Conservation (phyloP, 192 early-diverging fungal species). For the Backusella westeae region DNA sequence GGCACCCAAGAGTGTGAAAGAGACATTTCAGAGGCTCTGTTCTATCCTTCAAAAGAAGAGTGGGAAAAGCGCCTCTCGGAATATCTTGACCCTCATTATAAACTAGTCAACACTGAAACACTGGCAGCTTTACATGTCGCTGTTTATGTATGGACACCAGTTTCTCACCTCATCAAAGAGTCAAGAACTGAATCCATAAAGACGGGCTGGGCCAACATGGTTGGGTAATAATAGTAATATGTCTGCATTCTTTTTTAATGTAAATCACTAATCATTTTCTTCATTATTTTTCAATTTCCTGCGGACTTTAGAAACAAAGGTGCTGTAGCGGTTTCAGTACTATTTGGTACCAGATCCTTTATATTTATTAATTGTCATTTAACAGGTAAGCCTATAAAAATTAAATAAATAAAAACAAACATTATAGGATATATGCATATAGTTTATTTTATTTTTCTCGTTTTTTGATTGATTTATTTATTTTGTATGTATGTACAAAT, state of each 20-base stretch:
- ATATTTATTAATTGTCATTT: slow-evolving; percentile 53
- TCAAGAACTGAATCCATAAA: slow-evolving; percentile 23
- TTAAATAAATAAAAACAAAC: background rate
- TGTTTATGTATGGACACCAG: slow-evolving; percentile 47
- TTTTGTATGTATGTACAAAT: background rate
- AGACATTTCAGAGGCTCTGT: slow-evolving; percentile 47
- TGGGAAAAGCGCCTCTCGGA: slow-evolving; percentile 45
- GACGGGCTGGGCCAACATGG: slow-evolving; percentile 35
- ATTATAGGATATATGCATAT: background rate
- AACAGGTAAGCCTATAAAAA: slow-evolving; percentile 32
- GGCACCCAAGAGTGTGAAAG: slow-evolving; percentile 58
- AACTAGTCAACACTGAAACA: slow-evolving; percentile 48
- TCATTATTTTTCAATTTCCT: background rate
- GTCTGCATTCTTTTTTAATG: background rate
- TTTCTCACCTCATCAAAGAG: slow-evolving; percentile 36
- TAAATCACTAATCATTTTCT: background rate
- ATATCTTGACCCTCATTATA: slow-evolving; percentile 40
- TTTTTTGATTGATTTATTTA: background rate
- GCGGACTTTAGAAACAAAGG: slow-evolving; percentile 43
- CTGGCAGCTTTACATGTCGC: slow-evolving; percentile 52
- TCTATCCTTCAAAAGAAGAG: slow-evolving; percentile 47
- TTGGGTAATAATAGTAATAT: slow-evolving; percentile 27
- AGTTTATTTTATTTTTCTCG: background rate
- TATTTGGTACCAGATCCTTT: slow-evolving; percentile 45
- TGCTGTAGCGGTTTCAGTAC: slow-evolving; percentile 47